These are phyloP conservation scores for Pugionium dolabratum DNA, from an alignment of 345 rosid genomes.

Conservation along the genomic window DNA sequence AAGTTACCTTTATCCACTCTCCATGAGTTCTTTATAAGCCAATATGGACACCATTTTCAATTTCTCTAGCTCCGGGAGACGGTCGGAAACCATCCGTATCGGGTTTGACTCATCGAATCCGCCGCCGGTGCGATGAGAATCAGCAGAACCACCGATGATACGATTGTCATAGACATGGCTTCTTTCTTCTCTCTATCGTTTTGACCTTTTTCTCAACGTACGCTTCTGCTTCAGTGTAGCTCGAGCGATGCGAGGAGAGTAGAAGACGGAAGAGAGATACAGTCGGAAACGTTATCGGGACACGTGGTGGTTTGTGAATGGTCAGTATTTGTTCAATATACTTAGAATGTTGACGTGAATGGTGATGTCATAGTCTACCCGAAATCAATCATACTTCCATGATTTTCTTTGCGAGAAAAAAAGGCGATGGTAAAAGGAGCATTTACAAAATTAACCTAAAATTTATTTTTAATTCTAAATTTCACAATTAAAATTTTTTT, in stretches of 20 bases:
- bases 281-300: conserved; percentile 28
- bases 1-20: conserved; percentile 73
- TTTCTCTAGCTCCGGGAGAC: conserved; percentile 61
- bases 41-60: conserved; percentile 73
- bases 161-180: conserved; percentile 46
- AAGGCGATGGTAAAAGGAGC: no score
- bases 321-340: conserved; percentile 16
- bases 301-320: conserved; percentile 32
- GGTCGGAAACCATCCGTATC: conserved; percentile 62
- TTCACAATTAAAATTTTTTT: no score
- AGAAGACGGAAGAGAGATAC: conserved; percentile 35
- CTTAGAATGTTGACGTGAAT: conserved; percentile 37
- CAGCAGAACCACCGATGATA: conserved; percentile 42
- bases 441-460: no score
- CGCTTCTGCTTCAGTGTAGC: conserved; percentile 22
- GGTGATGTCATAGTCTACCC: conserved; percentile 24
- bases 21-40: conserved; percentile 97
- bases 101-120: conserved; percentile 65
- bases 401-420: conserved; percentile 7
- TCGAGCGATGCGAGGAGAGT: conserved; percentile 6
- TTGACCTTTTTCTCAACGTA: not conserved
- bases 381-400: conserved; percentile 15
- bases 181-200: not conserved
- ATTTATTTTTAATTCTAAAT: no score
- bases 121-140: conserved; percentile 42